Evolutionary conservation across 2,329 filamentous ascomycete genomes (phyloP).

Genomic region (Monosporascus sp.): DNA sequence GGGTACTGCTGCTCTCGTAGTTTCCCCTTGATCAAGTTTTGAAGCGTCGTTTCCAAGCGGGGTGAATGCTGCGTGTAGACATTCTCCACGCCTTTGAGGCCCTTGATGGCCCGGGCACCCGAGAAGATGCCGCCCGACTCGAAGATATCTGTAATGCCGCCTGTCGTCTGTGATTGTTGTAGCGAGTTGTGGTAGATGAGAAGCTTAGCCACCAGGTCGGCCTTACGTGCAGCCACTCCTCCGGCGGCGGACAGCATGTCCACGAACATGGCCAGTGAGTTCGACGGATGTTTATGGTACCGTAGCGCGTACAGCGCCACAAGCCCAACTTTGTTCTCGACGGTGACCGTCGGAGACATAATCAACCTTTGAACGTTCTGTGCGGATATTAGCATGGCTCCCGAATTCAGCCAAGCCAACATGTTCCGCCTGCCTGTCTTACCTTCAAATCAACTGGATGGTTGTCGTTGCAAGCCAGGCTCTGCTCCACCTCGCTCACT

Average conservation of each 20-base stretch:
- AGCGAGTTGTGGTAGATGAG: constrained; percentile 82
- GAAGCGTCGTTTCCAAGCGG: constrained; percentile 76
- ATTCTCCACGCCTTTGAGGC: constrained; percentile 94
- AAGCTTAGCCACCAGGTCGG: constrained; percentile 76
- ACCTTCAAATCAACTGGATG: constrained; percentile 88
- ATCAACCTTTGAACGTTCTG: constrained; percentile 83
- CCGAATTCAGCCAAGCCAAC: neutral
- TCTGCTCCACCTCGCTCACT: constrained; percentile 95
- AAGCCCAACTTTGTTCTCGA: constrained; percentile 80
- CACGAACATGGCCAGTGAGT: constrained; percentile 75
- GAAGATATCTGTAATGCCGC: constrained; percentile 85
- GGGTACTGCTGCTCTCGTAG: constrained; percentile 84
- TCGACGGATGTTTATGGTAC: constrained; percentile 82
- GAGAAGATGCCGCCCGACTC: constrained; percentile 89
- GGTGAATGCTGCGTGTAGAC: constrained; percentile 98
- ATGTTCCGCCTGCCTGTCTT: constrained; percentile 9
- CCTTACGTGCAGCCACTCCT: constrained; percentile 68
- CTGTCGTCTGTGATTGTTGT: constrained; percentile 67
- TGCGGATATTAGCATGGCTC: constrained; percentile 14
- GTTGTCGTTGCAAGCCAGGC: constrained; percentile 93
- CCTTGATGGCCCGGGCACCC: constrained; percentile 83
- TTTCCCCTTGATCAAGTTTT: constrained; percentile 88
- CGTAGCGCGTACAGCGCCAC: constrained; percentile 93
- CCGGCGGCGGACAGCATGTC: constrained; percentile 82
- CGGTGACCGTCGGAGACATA: constrained; percentile 68